Evolutionary conservation across 2,329 filamentous ascomycete genomes (phyloP).

Genomic region (Chrysoporthe deuterocubensis): DNA sequence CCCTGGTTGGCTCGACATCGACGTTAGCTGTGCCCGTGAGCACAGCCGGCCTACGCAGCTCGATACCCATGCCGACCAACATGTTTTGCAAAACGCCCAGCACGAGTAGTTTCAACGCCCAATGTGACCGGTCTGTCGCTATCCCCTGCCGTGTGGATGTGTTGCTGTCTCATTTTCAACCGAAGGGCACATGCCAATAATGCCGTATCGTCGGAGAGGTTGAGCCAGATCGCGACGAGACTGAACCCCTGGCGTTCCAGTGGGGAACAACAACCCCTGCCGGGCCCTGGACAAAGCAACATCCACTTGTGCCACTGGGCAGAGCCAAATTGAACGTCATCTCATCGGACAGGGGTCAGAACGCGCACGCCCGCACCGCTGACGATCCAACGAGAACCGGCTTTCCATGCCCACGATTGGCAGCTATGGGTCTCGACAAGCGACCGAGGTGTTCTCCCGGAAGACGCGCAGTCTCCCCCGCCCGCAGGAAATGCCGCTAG

Average conservation of each 20-base stretch:
- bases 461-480: not conserved
- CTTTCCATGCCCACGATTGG: conserved; percentile 10
- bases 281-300: conserved; percentile 14
- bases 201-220: conserved; percentile 19
- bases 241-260: conserved; percentile 21
- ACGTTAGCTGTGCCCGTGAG: not conserved
- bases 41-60: not conserved
- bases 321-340: conserved; percentile 29
- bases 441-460: not conserved
- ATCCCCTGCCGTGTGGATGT: not conserved
- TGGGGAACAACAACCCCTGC: conserved; percentile 18
- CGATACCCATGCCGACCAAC: not conserved
- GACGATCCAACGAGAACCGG: not conserved
- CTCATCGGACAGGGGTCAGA: conserved; percentile 23
- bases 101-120: not conserved
- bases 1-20: not conserved
- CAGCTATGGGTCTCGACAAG: not conserved
- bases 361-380: not conserved
- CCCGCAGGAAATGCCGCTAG: conserved; percentile 7
- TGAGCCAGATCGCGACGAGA: conserved; percentile 21
- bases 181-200: conserved; percentile 20
- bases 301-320: conserved; percentile 22
- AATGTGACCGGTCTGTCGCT: not conserved
- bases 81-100: conserved; percentile 2
- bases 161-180: conserved; percentile 26